Conservation (phyloP, 495 filamentous ascomycete species). For the Penicillium canescens region DNA sequence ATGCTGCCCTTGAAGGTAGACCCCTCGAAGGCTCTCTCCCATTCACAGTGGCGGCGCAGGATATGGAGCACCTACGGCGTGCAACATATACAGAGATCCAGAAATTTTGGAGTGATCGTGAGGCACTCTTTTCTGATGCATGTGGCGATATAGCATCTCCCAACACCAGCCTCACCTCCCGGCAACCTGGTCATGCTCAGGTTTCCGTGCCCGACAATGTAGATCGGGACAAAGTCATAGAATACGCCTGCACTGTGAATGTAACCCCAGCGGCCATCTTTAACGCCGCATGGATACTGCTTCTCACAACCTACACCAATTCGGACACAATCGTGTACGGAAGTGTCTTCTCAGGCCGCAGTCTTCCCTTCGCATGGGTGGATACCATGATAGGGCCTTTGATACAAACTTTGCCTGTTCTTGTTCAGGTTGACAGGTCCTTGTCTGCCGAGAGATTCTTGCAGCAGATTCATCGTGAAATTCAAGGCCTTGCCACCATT, state of each 20-base stretch:
- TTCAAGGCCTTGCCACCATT: slow-evolving; percentile 2
- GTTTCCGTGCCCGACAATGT: background rate
- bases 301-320: slow-evolving; percentile 20
- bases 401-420: slow-evolving; percentile 25
- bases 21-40: background rate
- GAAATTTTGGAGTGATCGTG: slow-evolving; percentile 7
- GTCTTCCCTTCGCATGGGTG: slow-evolving; percentile 13
- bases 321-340: slow-evolving; percentile 21
- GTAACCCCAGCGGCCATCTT: slow-evolving; percentile 8
- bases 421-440: slow-evolving; percentile 1
- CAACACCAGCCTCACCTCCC: background rate
- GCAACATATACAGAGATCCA: background rate
- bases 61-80: background rate
- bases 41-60: background rate
- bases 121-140: slow-evolving; percentile 2
- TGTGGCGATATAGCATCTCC: background rate
- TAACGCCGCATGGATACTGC: slow-evolving; percentile 28
- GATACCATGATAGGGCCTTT: slow-evolving; percentile 28
- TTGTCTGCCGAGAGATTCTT: background rate
- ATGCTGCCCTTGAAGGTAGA: background rate
- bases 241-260: slow-evolving; percentile 9
- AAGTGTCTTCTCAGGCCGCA: slow-evolving; percentile 29
- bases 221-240: slow-evolving; percentile 20
- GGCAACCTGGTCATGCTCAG: background rate
- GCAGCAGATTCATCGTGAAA: slow-evolving; percentile 3